Conservation (phyloP, 2,329 filamentous ascomycete species). For the Botryosphaeria dothidea region DNA sequence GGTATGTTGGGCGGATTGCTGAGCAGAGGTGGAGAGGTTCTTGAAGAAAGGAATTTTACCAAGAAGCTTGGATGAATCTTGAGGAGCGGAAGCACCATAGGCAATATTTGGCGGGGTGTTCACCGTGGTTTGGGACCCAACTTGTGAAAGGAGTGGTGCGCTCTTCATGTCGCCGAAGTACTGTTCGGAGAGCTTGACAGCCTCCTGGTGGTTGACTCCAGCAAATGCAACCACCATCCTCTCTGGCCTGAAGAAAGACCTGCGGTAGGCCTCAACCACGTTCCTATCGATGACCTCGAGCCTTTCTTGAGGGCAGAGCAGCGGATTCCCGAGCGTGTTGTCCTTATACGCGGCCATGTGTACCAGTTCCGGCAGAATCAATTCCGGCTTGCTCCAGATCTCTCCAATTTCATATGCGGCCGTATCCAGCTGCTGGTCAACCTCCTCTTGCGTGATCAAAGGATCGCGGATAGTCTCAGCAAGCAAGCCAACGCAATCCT, state of each 20-base stretch:
- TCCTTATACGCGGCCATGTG: slow-evolving; percentile 95
- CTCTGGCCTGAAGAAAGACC: slow-evolving; percentile 84
- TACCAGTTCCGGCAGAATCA: slow-evolving; percentile 92
- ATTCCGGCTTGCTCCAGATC: slow-evolving; percentile 96
- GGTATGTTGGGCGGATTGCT: slow-evolving; percentile 54
- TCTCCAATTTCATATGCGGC: slow-evolving; percentile 94
- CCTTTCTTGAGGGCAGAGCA: slow-evolving; percentile 86
- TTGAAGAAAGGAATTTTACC: slow-evolving; percentile 90
- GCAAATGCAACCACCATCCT: slow-evolving; percentile 94
- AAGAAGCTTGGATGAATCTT: slow-evolving; percentile 66
- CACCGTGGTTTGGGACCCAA: slow-evolving; percentile 56
- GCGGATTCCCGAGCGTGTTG: slow-evolving; percentile 91
- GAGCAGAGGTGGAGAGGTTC: slow-evolving; percentile 76
- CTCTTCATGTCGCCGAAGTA: slow-evolving; percentile 90
- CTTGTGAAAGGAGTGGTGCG: slow-evolving; percentile 48
- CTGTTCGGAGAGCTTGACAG: slow-evolving; percentile 75
- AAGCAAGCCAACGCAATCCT: slow-evolving; percentile 76
- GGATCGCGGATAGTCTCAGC: slow-evolving; percentile 93
- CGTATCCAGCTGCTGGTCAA: slow-evolving; percentile 82
- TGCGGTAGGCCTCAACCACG: slow-evolving; percentile 76
- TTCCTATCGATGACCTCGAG: slow-evolving; percentile 71
- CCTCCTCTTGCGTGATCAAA: slow-evolving; percentile 80
- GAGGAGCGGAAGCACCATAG: slow-evolving; percentile 33
- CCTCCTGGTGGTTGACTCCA: slow-evolving; percentile 79
- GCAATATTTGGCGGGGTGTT: not conserved